A percentile compares a stretch with the other conserved stretches of the same genome.
phyloP scores from a whole-genome alignment of 169 alveolate genomes.

The Blepharisma undulans region DNA sequence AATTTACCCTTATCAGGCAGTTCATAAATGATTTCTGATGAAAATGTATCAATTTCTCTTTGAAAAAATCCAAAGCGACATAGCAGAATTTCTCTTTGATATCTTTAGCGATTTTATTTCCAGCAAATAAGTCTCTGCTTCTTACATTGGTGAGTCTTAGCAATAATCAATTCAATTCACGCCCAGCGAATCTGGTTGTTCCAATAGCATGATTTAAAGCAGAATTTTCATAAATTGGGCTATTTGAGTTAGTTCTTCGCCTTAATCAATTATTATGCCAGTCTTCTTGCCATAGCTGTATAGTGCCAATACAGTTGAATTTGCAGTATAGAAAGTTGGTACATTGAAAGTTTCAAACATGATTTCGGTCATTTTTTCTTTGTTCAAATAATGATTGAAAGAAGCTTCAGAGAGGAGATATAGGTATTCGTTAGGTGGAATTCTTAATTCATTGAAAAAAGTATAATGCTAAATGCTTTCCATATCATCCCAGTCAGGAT shows the following conservation, averaged over 20 bases:
- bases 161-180: slow-evolving; percentile 86
- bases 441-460: slow-evolving; percentile 79
- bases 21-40: slow-evolving; percentile 59
- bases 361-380: slow-evolving; percentile 88
- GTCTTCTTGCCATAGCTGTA: slow-evolving; percentile 92
- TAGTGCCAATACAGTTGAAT: slow-evolving; percentile 89
- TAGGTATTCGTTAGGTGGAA: slow-evolving; percentile 82
- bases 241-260: slow-evolving; percentile 90
- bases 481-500: slow-evolving; percentile 88
- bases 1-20: slow-evolving; percentile 81
- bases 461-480: slow-evolving; percentile 87
- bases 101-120: slow-evolving; percentile 75
- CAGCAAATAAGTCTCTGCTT: slow-evolving; percentile 83
- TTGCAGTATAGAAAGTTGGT: slow-evolving; percentile 87
- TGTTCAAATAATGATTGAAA: slow-evolving; percentile 88
- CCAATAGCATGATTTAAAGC: slow-evolving; percentile 87
- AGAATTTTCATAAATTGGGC: slow-evolving; percentile 90
- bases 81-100: slow-evolving; percentile 83
- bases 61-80: slow-evolving; percentile 39
- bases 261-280: slow-evolving; percentile 92
- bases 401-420: slow-evolving; percentile 92
- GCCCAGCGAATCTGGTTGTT: slow-evolving; percentile 91
- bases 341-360: slow-evolving; percentile 91
- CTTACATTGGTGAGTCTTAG: slow-evolving; percentile 70
- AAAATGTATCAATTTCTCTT: slow-evolving; percentile 50